Evolutionary conservation across 2,329 filamentous ascomycete species (phyloP).

Genomic region (Scedosporium apiospermum): DNA sequence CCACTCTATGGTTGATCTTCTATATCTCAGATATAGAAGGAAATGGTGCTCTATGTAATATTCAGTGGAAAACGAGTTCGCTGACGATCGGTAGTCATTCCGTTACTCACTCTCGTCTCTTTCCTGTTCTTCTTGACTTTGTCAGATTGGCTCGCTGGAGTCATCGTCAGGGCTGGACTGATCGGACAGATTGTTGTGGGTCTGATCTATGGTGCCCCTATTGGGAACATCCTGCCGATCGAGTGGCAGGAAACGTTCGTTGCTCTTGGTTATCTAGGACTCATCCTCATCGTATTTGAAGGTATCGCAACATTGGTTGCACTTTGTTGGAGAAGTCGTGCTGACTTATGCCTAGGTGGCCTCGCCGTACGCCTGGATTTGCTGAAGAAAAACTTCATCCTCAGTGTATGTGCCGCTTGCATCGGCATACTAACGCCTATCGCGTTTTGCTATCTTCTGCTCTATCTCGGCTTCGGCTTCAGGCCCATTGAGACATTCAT

Average conservation of each 20-base stretch:
- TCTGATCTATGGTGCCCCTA: slow-evolving; percentile 33
- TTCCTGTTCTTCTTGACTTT: slow-evolving; percentile 34
- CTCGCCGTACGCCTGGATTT: slow-evolving; percentile 34
- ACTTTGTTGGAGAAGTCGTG: neutral
- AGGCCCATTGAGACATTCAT: slow-evolving; percentile 15
- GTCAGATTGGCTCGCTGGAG: slow-evolving; percentile 29
- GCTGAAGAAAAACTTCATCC: slow-evolving; percentile 31
- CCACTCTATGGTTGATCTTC: neutral
- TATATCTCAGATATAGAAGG: neutral
- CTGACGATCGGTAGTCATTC: slow-evolving; percentile 19
- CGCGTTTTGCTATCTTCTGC: slow-evolving; percentile 30
- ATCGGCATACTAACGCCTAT: slow-evolving; percentile 37
- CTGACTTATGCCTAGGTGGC: slow-evolving; percentile 18
- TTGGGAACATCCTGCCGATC: slow-evolving; percentile 31
- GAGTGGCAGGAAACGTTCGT: slow-evolving; percentile 36
- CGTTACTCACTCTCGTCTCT: slow-evolving; percentile 30
- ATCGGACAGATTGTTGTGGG: slow-evolving; percentile 37
- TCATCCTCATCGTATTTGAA: slow-evolving; percentile 41
- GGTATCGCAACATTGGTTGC: slow-evolving; percentile 11
- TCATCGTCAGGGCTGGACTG: slow-evolving; percentile 31
- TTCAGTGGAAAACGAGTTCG: neutral
- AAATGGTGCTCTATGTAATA: neutral
- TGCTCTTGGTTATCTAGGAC: slow-evolving; percentile 34
- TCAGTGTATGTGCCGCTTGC: slow-evolving; percentile 29
- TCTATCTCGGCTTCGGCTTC: slow-evolving; percentile 33